Evolutionary conservation across 768 basidiomycete genomes (phyloP), one percentile per base, ranked within the genome.

Genomic region (Boletus barrowsii): DNA sequence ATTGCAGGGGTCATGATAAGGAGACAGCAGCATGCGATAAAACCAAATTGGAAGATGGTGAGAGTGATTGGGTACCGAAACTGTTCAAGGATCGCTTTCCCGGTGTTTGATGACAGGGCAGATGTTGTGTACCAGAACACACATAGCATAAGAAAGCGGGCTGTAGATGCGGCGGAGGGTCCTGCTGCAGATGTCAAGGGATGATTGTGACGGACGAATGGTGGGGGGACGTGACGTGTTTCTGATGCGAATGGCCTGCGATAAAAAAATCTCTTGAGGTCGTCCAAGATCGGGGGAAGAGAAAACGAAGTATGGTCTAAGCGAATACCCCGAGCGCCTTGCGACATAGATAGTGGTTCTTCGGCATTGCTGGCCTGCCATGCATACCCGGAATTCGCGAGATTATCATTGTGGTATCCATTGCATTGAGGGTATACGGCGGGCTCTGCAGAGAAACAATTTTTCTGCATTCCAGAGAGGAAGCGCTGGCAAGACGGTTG

Each of bases 11-110:
- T 84, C 85, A 93, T 93, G 75, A 87, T 83, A 47, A 96, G 73
- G 47, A 91, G 76, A 66, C 92, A 97, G 73, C 89, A 98, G 10
- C 75, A 76, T 9, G 93, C 89, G 46, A 98, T 88, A 69, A 98
- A 97, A 60, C 87, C 94, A 67, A 99, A 99, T 69, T 99, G 97
- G 64, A 99, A 81, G 67, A 99, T 92, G 37, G 97, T 99, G 67
- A 99, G 84, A 57, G 97, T 98, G 66, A 99, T 83, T 5, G 97
- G 97, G 73, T 90, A 98, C 49, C 86, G 83, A 73, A 98, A 99
- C 62, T 88, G 87, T 61, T 79, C 94, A 62, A 99, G 79, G 72
- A 99, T 95, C 42, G 88, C 82, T 69, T 99, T 99, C 53, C 95
- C 97, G 1, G 96, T 98, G 67, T 98, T 98, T 40, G 93, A 96